A percentile compares a stretch with the other conserved stretches of the same genome.
Evolutionary conservation across 2,329 filamentous ascomycete genomes (phyloP).

Genomic region (Bimuria novae-zelandiae): DNA sequence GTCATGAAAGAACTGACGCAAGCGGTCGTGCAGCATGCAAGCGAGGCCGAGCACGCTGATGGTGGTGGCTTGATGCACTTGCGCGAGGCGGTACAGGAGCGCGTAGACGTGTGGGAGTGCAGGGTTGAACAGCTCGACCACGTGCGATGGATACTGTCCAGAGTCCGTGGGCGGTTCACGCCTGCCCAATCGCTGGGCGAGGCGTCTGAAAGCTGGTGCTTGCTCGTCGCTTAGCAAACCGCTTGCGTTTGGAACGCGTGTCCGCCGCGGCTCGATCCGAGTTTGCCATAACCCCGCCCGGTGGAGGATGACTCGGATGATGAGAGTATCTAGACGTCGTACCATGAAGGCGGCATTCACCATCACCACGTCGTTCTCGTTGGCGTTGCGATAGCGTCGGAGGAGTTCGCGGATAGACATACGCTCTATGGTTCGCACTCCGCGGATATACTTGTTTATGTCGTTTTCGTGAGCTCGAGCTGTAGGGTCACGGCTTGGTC

Average conservation of each 20-base stretch:
- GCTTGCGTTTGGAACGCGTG: background rate
- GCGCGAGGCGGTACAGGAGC: background rate
- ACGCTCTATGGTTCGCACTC: background rate
- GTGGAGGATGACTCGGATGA: background rate
- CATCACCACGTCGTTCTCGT: background rate
- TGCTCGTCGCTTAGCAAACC: background rate
- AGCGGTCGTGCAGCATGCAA: background rate
- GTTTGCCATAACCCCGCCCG: background rate
- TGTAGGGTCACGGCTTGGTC: background rate
- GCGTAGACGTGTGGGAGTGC: slow-evolving; percentile 1
- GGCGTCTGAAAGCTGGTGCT: background rate
- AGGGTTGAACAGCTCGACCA: background rate
- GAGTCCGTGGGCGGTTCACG: background rate
- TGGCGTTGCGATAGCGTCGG: background rate
- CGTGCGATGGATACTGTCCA: background rate
- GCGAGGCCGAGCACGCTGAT: background rate
- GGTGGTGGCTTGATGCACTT: background rate
- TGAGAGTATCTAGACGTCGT: background rate
- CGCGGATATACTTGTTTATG: background rate
- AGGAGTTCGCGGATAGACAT: slow-evolving; percentile 1
- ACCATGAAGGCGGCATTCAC: background rate
- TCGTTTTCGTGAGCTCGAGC: background rate
- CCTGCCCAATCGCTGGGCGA: background rate
- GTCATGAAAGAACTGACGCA: background rate
- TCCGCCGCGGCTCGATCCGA: background rate